phyloP scores from a whole-genome alignment of 495 filamentous ascomycete genomes.

The Opeltia flavorubescens region DNA sequence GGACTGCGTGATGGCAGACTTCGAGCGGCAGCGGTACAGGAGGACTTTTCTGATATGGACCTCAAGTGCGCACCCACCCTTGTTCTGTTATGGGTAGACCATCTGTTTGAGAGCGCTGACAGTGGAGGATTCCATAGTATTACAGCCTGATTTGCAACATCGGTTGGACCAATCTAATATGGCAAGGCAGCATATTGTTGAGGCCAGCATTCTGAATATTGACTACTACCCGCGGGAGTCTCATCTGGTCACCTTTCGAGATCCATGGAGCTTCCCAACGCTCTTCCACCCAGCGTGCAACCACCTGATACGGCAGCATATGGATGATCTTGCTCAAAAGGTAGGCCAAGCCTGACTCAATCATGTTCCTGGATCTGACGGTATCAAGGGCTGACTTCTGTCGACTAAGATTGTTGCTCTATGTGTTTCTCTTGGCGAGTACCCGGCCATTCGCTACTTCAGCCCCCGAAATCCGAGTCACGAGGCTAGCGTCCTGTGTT shows the following conservation, averaged over 20 bases:
- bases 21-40: constrained; percentile 67
- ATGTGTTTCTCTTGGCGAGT: constrained; percentile 73
- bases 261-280: constrained; percentile 88
- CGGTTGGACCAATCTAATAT: constrained; percentile 42
- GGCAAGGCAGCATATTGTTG: constrained; percentile 58
- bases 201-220: constrained; percentile 60
- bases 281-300: constrained; percentile 87
- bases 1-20: constrained; percentile 84
- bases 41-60: constrained; percentile 75
- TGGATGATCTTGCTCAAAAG: constrained; percentile 76
- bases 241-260: constrained; percentile 75
- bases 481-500: constrained; percentile 75
- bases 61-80: constrained; percentile 37
- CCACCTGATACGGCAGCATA: constrained; percentile 61
- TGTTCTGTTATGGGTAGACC: no score
- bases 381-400: constrained; percentile 12
- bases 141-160: constrained; percentile 37
- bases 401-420: constrained; percentile 61
- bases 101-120: no score
- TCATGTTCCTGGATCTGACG: not conserved
- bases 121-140: constrained; percentile 27
- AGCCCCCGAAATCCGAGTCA: constrained; percentile 58
- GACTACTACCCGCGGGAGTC: constrained; percentile 88
- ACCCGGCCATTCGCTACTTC: constrained; percentile 85
- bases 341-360: constrained; percentile 28